Evolutionary conservation across 2,329 filamentous ascomycete species (phyloP), one percentile per base, ranked within the genome.

Genomic region (Fusarium tupiense): DNA sequence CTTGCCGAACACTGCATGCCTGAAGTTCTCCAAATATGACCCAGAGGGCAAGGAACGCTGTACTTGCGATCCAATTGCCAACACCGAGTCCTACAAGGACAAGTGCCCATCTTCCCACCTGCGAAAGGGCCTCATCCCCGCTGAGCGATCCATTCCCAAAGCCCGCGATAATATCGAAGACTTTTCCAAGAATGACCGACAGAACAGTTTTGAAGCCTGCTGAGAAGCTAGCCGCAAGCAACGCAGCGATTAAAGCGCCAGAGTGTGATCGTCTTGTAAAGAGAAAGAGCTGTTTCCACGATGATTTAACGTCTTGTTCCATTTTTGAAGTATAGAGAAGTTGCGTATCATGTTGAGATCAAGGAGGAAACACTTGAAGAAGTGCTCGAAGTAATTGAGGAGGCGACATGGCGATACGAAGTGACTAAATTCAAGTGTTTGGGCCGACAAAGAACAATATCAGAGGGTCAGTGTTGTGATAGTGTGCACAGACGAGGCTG

Each of bases 21-120:
- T 98, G 94, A 5, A 94, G 77, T 81, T 98, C 95, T 20, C 95
- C 94, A 80, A 96, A 96, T 0, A 88, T 80, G 37, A 96, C 85
- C 91, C 95, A 98, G 1, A 89, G 81, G 3, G 87, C 86, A 76
- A 94, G 91, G 75, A 94, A 93, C 4, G 87, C 79, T 7, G 89
- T 88, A 74, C 93, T 92, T 22, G 91, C 82, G 1, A 94, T 52
- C 90, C 93, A 96, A 53, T 89, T 91, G 0, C 84, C 88, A 1
- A 85, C 80, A 0, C 92, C 94, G 1, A 98, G 81, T 0, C 85
- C 87, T 2, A 90, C 82, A 49, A 98, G 83, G 33, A 90, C 87
- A 33, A 92, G 74, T 53, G 91, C 91, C 84, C 91, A 92, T 47
- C 81, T 86, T 0, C 88, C 87, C 2, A 94, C 86, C 6, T 86